Percentiles rank a stretch among this genome's conserved stretches.
Conservation (phyloP, 176 grass and related monocot species). For the Carex cristatella region DNA sequence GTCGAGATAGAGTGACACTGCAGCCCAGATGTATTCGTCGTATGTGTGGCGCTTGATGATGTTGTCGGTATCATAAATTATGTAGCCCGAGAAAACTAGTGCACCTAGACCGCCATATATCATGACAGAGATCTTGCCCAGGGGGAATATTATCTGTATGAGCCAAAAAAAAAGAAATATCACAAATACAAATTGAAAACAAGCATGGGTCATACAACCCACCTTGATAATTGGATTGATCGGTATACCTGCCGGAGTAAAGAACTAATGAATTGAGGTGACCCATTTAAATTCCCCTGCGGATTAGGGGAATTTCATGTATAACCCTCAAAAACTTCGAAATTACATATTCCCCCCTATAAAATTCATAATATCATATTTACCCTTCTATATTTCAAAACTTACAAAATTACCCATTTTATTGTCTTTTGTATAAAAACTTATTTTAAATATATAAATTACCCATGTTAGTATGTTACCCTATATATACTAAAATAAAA, state of each 20-base stretch:
- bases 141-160: constrained; percentile 65
- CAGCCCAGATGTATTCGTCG: constrained; percentile 78
- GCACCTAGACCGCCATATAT: constrained; percentile 66
- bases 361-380: too few relatives aligned
- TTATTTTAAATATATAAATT: too few relatives aligned
- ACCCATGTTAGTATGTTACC: too few relatives aligned
- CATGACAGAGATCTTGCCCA: constrained; percentile 78
- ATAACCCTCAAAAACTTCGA: too few relatives aligned
- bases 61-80: constrained; percentile 90
- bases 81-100: constrained; percentile 71
- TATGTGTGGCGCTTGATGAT: constrained; percentile 79
- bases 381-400: too few relatives aligned
- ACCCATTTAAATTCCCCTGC: neutral
- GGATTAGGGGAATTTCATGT: too few relatives aligned
- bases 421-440: too few relatives aligned
- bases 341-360: too few relatives aligned
- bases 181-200: neutral
- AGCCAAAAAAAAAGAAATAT: neutral
- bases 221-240: neutral
- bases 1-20: constrained; percentile 64
- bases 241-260: neutral
- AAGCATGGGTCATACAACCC: neutral
- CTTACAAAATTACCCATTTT: too few relatives aligned
- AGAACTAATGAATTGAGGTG: neutral
- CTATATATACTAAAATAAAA: too few relatives aligned